These are phyloP conservation scores for Marchantia paleacea DNA, from an alignment of 225 moss, liverwort and hornwort genomes.

Conservation along the genomic window DNA sequence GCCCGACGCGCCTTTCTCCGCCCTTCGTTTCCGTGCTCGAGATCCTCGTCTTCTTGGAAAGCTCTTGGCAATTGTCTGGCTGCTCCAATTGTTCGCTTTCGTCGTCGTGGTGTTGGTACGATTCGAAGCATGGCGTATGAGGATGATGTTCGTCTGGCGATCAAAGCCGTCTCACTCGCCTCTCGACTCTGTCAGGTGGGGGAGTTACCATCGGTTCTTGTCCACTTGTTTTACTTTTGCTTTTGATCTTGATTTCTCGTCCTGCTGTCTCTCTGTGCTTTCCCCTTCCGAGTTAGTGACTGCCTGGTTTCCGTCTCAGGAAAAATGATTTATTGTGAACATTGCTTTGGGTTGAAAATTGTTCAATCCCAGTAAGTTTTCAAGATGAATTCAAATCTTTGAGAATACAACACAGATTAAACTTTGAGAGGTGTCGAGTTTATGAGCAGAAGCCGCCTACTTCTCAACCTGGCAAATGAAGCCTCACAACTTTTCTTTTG, in stretches of 20 bases:
- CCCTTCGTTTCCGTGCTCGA: background rate
- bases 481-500: background rate
- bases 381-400: no score
- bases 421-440: background rate
- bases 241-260: background rate
- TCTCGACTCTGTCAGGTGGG: conserved; percentile 71
- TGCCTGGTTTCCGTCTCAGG: no score
- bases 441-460: background rate
- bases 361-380: no score
- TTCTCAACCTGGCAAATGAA: background rate
- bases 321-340: no score
- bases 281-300: no score
- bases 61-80: background rate
- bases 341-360: no score
- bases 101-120: background rate
- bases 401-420: no score
- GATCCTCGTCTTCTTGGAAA: background rate
- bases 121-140: conserved; percentile 30
- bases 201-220: background rate
- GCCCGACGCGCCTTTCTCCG: background rate
- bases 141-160: conserved; percentile 65
- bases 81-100: background rate
- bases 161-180: conserved; percentile 76
- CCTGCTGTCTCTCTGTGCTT: no score
- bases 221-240: background rate